Evolutionary conservation across 306 rosid genomes (phyloP).

Genomic region (Cucumis cinereus): DNA sequence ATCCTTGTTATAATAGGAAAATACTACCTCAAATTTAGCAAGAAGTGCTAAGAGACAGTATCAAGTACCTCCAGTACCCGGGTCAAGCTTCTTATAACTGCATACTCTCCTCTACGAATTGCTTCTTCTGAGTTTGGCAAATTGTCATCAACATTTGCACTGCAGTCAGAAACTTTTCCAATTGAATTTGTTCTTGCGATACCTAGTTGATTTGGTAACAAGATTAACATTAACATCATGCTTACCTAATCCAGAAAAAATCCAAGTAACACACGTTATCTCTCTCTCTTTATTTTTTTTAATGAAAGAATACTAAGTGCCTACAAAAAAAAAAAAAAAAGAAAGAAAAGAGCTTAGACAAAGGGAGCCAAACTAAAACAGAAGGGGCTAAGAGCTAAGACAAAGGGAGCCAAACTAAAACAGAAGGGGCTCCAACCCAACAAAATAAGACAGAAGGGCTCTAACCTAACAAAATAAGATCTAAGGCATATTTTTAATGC

Average conservation of each 20-base stretch:
- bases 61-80: conserved; percentile 76
- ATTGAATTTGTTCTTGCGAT: conserved; percentile 66
- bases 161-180: conserved; percentile 50
- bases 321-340: background rate
- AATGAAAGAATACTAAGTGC: background rate
- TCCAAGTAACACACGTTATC: background rate
- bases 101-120: conserved; percentile 82
- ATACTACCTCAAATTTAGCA: background rate
- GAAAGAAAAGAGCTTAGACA: no score
- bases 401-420: background rate
- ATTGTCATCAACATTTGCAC: conserved; percentile 40
- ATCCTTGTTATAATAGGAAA: conserved; percentile 7
- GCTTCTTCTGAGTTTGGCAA: conserved; percentile 74
- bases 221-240: background rate
- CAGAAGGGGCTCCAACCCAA: background rate
- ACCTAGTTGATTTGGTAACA: conserved; percentile 35
- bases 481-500: background rate
- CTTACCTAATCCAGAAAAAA: background rate
- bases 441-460: background rate
- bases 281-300: no score
- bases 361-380: background rate
- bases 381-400: no score
- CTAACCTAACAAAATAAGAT: background rate
- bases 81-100: conserved; percentile 78
- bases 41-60: conserved; percentile 9